These are phyloP conservation scores for Fabrea salina DNA, from an alignment of 169 alveolate species.

Conservation along the genomic window DNA sequence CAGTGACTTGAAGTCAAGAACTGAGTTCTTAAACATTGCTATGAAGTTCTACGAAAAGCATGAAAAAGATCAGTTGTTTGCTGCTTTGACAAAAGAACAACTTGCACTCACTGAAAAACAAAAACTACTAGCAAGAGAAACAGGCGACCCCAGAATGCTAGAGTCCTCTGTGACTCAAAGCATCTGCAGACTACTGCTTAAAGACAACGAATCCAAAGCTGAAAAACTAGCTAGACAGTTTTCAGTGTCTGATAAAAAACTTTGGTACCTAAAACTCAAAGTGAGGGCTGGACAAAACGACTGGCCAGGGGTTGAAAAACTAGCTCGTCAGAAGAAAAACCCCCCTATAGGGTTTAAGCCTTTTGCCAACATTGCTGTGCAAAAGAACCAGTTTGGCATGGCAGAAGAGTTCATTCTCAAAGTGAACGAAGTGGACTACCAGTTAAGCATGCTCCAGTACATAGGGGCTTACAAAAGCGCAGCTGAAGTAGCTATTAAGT, in stretches of 20 bases:
- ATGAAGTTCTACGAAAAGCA: not conserved
- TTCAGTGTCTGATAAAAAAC: slow-evolving; percentile 10
- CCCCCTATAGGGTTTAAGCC: slow-evolving; percentile 31
- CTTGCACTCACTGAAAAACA: not conserved
- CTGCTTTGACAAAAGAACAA: slow-evolving; percentile 11
- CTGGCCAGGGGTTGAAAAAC: slow-evolving; percentile 19
- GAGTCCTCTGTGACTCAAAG: not conserved
- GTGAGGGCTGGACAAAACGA: not conserved
- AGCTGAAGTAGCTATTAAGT: slow-evolving; percentile 26
- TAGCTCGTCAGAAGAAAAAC: not conserved
- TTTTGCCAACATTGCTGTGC: not conserved
- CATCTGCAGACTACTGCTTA: not conserved
- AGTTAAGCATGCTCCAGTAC: not conserved
- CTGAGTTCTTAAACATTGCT: not conserved
- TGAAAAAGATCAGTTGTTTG: slow-evolving; percentile 13
- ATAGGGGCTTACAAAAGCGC: slow-evolving; percentile 18
- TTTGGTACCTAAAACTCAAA: not conserved
- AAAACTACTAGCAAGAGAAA: not conserved
- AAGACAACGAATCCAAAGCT: slow-evolving; percentile 12
- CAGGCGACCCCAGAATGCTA: slow-evolving; percentile 5
- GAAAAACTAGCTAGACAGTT: slow-evolving; percentile 23
- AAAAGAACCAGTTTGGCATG: not conserved
- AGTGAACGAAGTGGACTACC: slow-evolving; percentile 9
- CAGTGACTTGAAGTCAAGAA: not conserved
- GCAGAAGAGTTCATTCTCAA: slow-evolving; percentile 15